Base-by-base conservation (phyloP, 345 rosid species). In the Combretum micranthum region DNA sequence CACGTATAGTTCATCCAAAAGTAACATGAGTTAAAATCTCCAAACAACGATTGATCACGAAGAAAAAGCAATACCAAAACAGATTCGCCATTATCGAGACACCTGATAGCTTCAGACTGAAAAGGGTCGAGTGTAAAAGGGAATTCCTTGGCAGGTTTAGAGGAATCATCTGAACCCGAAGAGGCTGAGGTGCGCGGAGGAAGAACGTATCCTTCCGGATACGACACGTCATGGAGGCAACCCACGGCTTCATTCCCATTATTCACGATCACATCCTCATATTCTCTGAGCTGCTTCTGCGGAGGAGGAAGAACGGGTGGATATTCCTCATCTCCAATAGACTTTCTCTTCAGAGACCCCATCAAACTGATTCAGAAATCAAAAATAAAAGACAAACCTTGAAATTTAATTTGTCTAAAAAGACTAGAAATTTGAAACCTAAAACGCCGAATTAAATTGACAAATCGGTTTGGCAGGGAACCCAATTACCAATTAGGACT, bases 71-170 rank as follows among this genome's bases (percentile, higher is more conserved):
- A 44, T 73, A 88, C 99, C 97, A 93, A 82, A 45, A 93, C 99
- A 0, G 97, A 93, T 65, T 93, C 84, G 57, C 92, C 90, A 47
- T 71, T 79, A 69, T 79, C 75, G 51, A 93, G 97, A 77, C 97
- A 93, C 61, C 76, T 80, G 65, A 93, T 93, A 49, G 99, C 94
- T 82, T 89, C 94, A 12, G 88, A 77, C 77, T 93, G 99, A 72
- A 93, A 93, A 12, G 96, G 89, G 65, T 93, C 96, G 47, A 93
- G 97, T 56, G 86, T 60, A 60, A 93, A 93, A 6, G 97, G 90
- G 72, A 83, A 93, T 52, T 87, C 96, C 70, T 87, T 89, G 17
- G 94, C 96, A 2, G 97, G 94, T 48, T 74, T 77, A 25, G 26
- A 25, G 26, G 26, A 25, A 25, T 25, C 26, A 2, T 25, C 26